Conservation (phyloP, 352 stramenopile species). For the Phytophthora hybrid region DNA sequence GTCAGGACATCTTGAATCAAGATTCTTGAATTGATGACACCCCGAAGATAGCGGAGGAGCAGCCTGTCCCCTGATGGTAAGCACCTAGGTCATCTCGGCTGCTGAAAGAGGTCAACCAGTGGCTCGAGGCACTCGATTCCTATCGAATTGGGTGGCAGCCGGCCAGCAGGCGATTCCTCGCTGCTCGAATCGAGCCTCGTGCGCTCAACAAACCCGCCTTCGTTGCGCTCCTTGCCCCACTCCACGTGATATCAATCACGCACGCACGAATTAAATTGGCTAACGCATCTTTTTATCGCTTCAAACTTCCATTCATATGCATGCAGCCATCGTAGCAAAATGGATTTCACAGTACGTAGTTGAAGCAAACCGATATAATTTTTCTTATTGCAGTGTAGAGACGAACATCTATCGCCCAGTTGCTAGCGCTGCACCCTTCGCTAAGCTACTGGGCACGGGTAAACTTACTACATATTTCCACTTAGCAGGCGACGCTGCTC, state of each 20-base stretch:
- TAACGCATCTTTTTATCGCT: too few species aligned
- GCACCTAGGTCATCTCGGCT: not conserved
- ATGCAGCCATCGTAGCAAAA: too few species aligned
- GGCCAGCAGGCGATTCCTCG: not conserved
- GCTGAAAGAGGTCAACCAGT: not conserved
- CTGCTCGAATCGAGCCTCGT: not conserved
- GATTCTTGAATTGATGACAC: not conserved
- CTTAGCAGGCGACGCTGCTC: conserved; percentile 31
- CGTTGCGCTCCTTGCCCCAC: too few species aligned
- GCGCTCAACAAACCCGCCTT: not conserved
- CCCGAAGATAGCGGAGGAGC: not conserved
- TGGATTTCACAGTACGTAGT: too few species aligned
- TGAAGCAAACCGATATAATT: too few species aligned
- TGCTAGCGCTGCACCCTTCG: not conserved
- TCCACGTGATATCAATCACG: too few species aligned
- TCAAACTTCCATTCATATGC: too few species aligned
- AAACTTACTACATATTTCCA: too few species aligned
- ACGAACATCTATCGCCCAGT: conserved; percentile 5
- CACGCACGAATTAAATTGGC: too few species aligned
- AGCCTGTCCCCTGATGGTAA: not conserved
- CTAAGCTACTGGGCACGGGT: not conserved
- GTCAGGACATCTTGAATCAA: not conserved
- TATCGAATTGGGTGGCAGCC: not conserved
- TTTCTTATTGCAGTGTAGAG: not conserved
- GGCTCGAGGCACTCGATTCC: not conserved